phyloP scores from a whole-genome alignment of 176 grass and related monocot genomes.

The Oryza meridionalis region DNA sequence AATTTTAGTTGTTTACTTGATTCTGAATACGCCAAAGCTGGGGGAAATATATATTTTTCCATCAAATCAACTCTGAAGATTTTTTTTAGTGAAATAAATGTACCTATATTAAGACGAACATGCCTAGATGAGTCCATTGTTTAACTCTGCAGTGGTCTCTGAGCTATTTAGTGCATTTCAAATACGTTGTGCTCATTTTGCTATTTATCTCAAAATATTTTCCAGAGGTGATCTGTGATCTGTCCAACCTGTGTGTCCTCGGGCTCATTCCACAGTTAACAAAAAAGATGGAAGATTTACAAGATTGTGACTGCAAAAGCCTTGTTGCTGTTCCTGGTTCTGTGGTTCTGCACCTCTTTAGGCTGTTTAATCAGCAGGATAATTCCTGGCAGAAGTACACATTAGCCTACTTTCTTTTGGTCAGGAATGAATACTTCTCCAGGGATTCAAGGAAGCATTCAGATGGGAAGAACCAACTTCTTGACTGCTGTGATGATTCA shows the following conservation, averaged over 20 bases:
- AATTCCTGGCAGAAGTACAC: conserved; percentile 68
- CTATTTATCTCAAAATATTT: conserved; percentile 28
- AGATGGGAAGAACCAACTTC: conserved; percentile 36
- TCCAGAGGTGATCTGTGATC: conserved; percentile 34
- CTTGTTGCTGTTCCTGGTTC: conserved; percentile 61
- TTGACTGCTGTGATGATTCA: conserved; percentile 38
- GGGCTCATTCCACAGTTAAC: conserved; percentile 22
- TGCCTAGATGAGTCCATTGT: not conserved
- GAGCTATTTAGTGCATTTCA: not conserved
- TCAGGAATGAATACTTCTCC: conserved; percentile 55
- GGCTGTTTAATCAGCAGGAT: conserved; percentile 63
- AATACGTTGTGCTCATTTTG: conserved; percentile 4
- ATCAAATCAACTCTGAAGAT: not conserved
- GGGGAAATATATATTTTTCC: not conserved
- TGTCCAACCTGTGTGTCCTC: conserved; percentile 4
- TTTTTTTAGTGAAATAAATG: not conserved
- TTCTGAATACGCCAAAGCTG: not conserved
- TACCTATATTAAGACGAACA: not conserved
- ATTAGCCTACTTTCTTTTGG: conserved; percentile 63
- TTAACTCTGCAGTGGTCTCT: not conserved
- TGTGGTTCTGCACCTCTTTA: conserved; percentile 58
- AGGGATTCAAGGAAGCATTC: conserved; percentile 40
- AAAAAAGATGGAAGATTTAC: conserved; percentile 55
- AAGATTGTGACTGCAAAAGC: conserved; percentile 55
- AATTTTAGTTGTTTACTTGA: not conserved